Conservation (phyloP, 306 rosid genomes). For the Cotoneaster glaucophyllus region DNA sequence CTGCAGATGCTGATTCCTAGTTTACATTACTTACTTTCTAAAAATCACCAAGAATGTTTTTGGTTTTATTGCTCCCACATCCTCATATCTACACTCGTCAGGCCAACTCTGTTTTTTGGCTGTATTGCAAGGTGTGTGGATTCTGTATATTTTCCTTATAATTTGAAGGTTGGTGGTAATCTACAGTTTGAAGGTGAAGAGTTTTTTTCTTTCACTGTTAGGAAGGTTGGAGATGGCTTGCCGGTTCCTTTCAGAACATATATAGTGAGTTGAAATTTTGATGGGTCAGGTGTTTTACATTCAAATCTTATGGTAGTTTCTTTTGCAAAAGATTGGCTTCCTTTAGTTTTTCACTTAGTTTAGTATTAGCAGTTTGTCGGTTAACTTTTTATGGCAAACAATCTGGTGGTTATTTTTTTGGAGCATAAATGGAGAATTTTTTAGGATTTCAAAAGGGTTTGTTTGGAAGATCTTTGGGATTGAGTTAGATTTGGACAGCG, state of each 20-base stretch:
- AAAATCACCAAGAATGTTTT: neutral
- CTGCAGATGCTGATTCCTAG: neutral
- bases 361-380: neutral
- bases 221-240: neutral
- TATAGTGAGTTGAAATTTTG: neutral
- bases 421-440: neutral
- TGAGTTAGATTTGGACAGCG: neutral
- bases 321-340: neutral
- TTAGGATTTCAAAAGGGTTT: neutral
- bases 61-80: too few relatives aligned
- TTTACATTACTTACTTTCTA: neutral
- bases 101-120: too few relatives aligned
- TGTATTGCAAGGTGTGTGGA: neutral
- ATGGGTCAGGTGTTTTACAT: neutral
- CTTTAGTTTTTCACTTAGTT: neutral
- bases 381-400: neutral
- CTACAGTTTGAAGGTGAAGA: neutral
- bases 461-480: neutral
- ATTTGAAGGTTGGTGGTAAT: neutral
- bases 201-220: neutral
- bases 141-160: neutral
- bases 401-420: neutral
- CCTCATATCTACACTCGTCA: too few relatives aligned
- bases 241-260: neutral
- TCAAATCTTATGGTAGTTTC: neutral